These are phyloP conservation scores for Castanea sativa DNA, from an alignment of 306 rosid species.

Conservation along the genomic window DNA sequence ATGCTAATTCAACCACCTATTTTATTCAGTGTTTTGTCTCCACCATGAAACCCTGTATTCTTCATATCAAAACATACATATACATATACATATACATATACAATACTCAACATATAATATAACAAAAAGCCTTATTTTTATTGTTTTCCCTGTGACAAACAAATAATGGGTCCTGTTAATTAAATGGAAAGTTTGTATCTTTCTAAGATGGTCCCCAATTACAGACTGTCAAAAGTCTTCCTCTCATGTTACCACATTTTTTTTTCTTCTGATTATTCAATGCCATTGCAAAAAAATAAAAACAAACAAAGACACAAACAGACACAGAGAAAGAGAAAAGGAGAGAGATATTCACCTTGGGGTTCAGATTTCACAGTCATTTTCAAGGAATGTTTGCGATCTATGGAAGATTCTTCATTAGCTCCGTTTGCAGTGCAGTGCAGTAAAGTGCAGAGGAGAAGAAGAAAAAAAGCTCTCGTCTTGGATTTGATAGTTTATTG, in stretches of 20 bases:
- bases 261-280: not conserved
- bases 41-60: constrained; percentile 22
- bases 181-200: constrained; percentile 55
- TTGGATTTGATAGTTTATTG: constrained; percentile 27
- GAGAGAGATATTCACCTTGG: constrained; percentile 25
- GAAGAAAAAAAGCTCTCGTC: not conserved
- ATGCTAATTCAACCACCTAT: constrained; percentile 27
- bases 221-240: constrained; percentile 79
- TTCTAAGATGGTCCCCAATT: constrained; percentile 60
- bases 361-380: constrained; percentile 33
- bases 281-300: not conserved
- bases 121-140: not conserved
- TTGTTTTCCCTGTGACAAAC: constrained; percentile 1
- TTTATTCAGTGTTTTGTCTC: constrained; percentile 19
- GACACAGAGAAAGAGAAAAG: not conserved
- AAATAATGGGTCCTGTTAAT: constrained; percentile 53
- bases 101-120: constrained; percentile 28
- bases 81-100: constrained; percentile 25
- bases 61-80: constrained; percentile 15
- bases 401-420: constrained; percentile 39
- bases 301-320: not conserved
- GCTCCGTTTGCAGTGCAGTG: constrained; percentile 28
- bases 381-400: constrained; percentile 38
- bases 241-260: constrained; percentile 34
- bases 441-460: constrained; percentile 20